phyloP scores from a whole-genome alignment of 1,139 yeast genomes.

The Magnusiomyces tetraspermus region DNA sequence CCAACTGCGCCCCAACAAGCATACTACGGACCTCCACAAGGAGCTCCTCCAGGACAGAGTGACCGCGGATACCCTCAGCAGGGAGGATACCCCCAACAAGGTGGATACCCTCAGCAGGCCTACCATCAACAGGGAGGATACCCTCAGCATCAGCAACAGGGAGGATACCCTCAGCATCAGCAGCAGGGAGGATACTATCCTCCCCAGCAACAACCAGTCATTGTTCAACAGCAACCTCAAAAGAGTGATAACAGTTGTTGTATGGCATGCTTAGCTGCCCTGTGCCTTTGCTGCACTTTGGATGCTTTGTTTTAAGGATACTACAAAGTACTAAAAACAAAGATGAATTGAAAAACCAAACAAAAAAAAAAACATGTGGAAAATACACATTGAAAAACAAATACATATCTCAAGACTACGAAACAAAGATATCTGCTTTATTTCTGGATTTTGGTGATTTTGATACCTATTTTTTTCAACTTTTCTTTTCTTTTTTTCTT shows the following conservation, averaged over 20 bases:
- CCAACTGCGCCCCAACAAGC: conserved; percentile 13
- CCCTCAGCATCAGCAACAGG: conserved; percentile 13
- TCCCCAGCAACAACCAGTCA: conserved; percentile 33
- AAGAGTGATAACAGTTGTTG: conserved; percentile 28
- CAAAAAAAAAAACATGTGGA: neutral
- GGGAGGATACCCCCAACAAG: conserved; percentile 27
- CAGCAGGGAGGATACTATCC: conserved; percentile 6
- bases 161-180: conserved; percentile 20
- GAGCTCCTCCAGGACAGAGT: conserved; percentile 8
- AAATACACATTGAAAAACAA: neutral
- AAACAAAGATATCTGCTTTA: neutral
- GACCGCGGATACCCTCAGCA: conserved; percentile 21
- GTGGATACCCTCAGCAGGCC: conserved; percentile 9
- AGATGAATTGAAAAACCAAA: neutral
- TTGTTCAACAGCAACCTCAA: conserved; percentile 32
- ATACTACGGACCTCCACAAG: conserved; percentile 14
- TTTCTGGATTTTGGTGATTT: neutral
- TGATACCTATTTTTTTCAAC: neutral
- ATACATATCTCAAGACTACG: too few relatives aligned
- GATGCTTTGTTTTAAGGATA: conserved; percentile 20
- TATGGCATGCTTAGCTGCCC: conserved; percentile 33
- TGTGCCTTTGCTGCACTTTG: conserved; percentile 34
- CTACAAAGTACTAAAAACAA: neutral
- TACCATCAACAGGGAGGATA: conserved; percentile 25
- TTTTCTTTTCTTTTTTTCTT: neutral